Percentiles rank a stretch among this genome's conserved stretches.
phyloP scores from a whole-genome alignment of 768 basidiomycete genomes.

The Gyrodon lividus region DNA sequence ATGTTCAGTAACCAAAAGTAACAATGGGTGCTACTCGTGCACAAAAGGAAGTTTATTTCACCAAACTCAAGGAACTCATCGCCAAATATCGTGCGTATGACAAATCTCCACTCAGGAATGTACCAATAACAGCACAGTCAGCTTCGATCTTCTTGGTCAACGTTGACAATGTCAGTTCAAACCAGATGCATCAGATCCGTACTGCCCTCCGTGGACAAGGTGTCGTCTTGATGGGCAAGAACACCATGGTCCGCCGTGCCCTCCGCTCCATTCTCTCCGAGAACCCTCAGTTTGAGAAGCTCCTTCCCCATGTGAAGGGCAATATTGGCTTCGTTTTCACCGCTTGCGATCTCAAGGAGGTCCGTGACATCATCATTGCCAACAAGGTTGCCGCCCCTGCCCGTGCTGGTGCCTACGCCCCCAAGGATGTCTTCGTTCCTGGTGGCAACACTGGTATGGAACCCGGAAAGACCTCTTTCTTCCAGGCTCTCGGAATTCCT shows the following conservation, averaged over 20 bases:
- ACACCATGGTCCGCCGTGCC: constrained; percentile 99
- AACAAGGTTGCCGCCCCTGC: constrained; percentile 99
- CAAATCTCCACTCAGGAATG: neutral
- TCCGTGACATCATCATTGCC: constrained; percentile 89
- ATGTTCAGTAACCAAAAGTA: constrained; percentile 20
- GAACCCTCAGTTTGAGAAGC: constrained; percentile 91
- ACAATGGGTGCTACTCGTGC: constrained; percentile 91
- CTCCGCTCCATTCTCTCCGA: constrained; percentile 89
- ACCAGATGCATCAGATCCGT: constrained; percentile 99
- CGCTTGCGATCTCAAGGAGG: constrained; percentile 83
- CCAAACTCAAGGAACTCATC: constrained; percentile 91
- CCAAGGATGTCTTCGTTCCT: constrained; percentile 88
- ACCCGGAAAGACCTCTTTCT: constrained; percentile 99
- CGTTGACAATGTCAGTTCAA: constrained; percentile 99
- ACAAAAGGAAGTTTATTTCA: constrained; percentile 90
- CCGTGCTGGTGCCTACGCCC: constrained; percentile 95
- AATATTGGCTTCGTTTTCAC: constrained; percentile 99
- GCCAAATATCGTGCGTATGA: constrained; percentile 77
- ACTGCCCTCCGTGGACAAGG: constrained; percentile 94
- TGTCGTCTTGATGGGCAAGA: constrained; percentile 99
- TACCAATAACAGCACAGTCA: constrained; percentile 32
- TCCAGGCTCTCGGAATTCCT: constrained; percentile 99
- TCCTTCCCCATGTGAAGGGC: constrained; percentile 93
- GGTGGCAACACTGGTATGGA: constrained; percentile 99
- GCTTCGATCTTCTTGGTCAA: constrained; percentile 99